Base-by-base conservation (phyloP, 2,329 filamentous ascomycete species). In the Raffaelea ambrosiae region DNA sequence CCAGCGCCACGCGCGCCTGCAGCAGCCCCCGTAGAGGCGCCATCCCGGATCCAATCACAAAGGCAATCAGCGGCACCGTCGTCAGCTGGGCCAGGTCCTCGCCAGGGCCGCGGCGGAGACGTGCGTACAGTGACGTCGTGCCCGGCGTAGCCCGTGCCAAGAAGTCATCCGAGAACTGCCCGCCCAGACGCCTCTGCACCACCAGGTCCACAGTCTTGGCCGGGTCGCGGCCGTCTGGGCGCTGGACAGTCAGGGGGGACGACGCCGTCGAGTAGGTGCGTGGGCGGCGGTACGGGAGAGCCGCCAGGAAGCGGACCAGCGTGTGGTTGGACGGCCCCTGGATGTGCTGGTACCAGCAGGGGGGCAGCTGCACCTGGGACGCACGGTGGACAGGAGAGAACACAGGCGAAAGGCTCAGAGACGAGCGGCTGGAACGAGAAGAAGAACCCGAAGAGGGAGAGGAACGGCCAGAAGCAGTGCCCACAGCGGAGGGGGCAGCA, bases 11-110 rank as follows among this genome's bases (percentile, higher is more conserved):
- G 26, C 49, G 47, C 19, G 44, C 46, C 40, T 51, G 47, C 21
- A 51, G 35, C 19, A 46, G 48, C n/a, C 20, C 33, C 19, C 19
- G 45, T 19, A 45, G 26, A 8, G 47, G 47, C 13, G 33, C 47
- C 9, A 48, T 40, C 5, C 47, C 47, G 19, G 47, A 31, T 5
- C 40, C 47, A 8, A 33, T 40, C 33, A 38, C 47, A 40, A 48
- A 48, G 5, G 20, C 33, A 33, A 48, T 44, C 16, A 48, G 29
- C 19, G 40, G 47, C 18, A 9, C 22, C 8, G 2, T 26, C 16
- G 2, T 36, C 13, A 16, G 16, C 5, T 11, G 13, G 22, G 31
- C 41, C 4, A 44, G 35, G 20, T 20, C n/a, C 11, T 39, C 44
- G 36, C 16, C 44, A 13, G 44, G 44, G 18, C 44, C 44, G 29